Evolutionary conservation across 1,139 yeast species (phyloP).

Genomic region (Suhomyces anneliseae): DNA sequence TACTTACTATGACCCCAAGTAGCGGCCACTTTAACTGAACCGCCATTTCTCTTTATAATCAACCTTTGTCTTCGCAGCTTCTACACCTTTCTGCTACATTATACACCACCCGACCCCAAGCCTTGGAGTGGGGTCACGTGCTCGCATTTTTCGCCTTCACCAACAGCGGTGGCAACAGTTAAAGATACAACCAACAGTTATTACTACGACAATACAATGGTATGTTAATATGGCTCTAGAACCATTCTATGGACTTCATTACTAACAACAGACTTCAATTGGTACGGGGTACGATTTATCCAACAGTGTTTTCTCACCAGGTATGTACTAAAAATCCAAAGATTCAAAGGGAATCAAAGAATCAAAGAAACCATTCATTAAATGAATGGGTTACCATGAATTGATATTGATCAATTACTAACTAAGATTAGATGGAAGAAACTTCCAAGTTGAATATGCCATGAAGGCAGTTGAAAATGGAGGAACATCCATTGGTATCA

Average conservation of each 20-base stretch:
- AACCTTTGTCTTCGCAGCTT: no score
- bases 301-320: constrained; percentile 75
- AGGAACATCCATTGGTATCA: constrained; percentile 91
- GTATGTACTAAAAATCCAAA: constrained; percentile 21
- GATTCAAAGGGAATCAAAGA: not conserved
- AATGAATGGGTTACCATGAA: no score
- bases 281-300: constrained; percentile 98
- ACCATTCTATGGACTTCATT: not conserved
- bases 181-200: not conserved
- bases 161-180: constrained; percentile 12
- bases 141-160: constrained; percentile 1
- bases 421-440: constrained; percentile 77
- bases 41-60: constrained; percentile 25
- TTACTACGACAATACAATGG: constrained; percentile 9
- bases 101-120: not conserved
- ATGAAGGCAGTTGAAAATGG: constrained; percentile 97
- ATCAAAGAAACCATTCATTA: not conserved
- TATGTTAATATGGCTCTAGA: constrained; percentile 6
- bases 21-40: constrained; percentile 56
- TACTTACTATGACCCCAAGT: constrained; percentile 53
- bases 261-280: constrained; percentile 65
- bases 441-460: constrained; percentile 98
- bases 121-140: constrained; percentile 1
- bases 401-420: constrained; percentile 17
- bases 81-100: no score